Base-by-base conservation (phyloP, 345 rosid genomes). In the Eutrema japonicum region DNA sequence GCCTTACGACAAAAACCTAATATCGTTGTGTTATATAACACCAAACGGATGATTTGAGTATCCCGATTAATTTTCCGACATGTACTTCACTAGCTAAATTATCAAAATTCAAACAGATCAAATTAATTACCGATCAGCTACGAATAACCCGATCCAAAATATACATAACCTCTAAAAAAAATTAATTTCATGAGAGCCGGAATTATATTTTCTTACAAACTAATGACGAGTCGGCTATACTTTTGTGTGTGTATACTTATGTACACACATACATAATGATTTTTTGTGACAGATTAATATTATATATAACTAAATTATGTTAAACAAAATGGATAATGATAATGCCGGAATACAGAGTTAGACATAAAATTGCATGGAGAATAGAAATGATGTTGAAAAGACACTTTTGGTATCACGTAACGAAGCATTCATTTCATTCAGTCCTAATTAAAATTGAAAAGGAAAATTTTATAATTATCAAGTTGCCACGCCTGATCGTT, bases 401-500 rank as follows among this genome's bases (percentile, higher is more conserved):
- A 51, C 74, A 80, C 83, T 82, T 85, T 85, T 74, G 62, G 78
- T 71, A 80, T 84, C 79, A 75, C 77, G 82, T 74, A 78, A 71
- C 63, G 71, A 52, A 70, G 70, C 75, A 76, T 76, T 75, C 73
- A 60, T 75, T 75, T 59, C 78, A 27, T 53, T 38, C 71, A 73
- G 69, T 78, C 90, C 82, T 57, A 84, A 79, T 72, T 81, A 77
- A 81, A 76, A 81, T 77, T 79, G 78, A 79, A 79, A 76, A 63
- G 14, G 41, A 57, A 61, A 53, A 14, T 10, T 14, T 36, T 79
- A 75, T 84, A 85, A 83, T 84, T 81, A 80, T 86, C 74, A 81
- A 83, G 71, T 65, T 62, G 82, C 88, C 92, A 87, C 91, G 92
- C 94, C 87, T 87, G 82, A 82, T 80, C 81, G 54, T 62, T 64